phyloP scores from a whole-genome alignment of 176 grass and related monocot genomes.

The Avena eriantha region DNA sequence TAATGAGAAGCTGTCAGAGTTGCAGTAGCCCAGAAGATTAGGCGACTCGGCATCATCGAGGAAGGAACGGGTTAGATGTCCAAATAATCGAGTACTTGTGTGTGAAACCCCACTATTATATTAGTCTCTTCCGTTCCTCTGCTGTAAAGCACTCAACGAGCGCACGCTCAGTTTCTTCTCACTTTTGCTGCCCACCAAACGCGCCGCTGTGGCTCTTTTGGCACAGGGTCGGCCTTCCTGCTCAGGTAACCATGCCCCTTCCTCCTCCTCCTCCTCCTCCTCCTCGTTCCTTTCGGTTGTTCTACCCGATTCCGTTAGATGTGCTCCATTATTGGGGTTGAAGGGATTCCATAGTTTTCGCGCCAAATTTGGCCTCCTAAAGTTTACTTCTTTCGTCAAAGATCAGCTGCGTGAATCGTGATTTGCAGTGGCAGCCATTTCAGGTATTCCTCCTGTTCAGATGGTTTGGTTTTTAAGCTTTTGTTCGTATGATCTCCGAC shows the following conservation, averaged over 20 bases:
- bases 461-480: not conserved
- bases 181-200: conserved; percentile 37
- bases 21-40: conserved; percentile 21
- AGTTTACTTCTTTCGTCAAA: not conserved
- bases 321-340: not conserved
- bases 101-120: not conserved
- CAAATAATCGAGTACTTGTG: not conserved
- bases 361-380: not conserved
- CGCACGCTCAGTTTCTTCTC: not conserved
- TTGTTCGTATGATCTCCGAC: not conserved
- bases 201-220: not conserved
- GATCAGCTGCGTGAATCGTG: not conserved
- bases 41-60: not conserved
- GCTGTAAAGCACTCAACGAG: not conserved
- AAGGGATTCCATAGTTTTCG: not conserved
- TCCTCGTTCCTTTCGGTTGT: not conserved
- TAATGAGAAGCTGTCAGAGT: conserved; percentile 52
- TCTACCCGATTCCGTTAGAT: not conserved
- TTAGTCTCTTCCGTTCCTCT: not conserved
- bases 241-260: conserved; percentile 31
- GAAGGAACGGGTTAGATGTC: not conserved
- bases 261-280: not conserved
- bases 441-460: not conserved
- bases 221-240: not conserved
- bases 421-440: not conserved